phyloP scores from a whole-genome alignment of 148 eudicot genomes.

The Persicaria tinctoria region DNA sequence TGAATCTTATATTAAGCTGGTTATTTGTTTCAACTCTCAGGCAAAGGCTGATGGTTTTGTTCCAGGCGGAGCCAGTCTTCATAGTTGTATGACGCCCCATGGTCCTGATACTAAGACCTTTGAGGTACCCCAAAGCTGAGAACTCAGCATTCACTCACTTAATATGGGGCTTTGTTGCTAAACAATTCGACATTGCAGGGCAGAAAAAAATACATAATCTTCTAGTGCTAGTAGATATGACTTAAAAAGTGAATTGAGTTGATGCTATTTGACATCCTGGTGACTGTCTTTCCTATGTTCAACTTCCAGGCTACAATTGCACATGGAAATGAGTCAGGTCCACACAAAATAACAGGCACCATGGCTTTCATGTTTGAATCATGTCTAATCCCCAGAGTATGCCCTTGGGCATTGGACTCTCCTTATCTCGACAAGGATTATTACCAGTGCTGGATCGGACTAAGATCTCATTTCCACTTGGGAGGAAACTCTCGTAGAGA shows the following conservation, averaged over 20 bases:
- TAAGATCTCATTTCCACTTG: constrained; percentile 57
- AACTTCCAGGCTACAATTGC: constrained; percentile 62
- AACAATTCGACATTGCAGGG: neutral
- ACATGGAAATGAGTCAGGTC: constrained; percentile 59
- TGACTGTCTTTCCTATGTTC: neutral
- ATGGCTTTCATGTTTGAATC: constrained; percentile 99
- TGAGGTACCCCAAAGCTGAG: constrained; percentile 42
- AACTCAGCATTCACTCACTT: neutral
- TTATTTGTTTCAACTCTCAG: constrained; percentile 21
- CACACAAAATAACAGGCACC: constrained; percentile 55
- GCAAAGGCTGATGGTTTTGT: constrained; percentile 98
- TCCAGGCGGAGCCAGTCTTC: constrained; percentile 96
- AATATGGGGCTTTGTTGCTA: neutral
- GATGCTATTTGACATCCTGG: neutral
- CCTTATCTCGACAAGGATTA: constrained; percentile 67
- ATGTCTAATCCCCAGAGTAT: constrained; percentile 83
- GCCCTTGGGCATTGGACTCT: constrained; percentile 86
- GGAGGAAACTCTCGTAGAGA: neutral
- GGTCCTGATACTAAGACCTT: constrained; percentile 97
- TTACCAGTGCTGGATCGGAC: constrained; percentile 96
- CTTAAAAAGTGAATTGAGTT: neutral
- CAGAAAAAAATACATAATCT: neutral
- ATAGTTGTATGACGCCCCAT: constrained; percentile 99
- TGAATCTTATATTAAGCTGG: neutral
- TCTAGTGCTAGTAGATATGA: neutral